Evolutionary conservation across 2,329 filamentous ascomycete species (phyloP), one percentile per base, ranked within the genome.

Genomic region (Fusarium sp.): DNA sequence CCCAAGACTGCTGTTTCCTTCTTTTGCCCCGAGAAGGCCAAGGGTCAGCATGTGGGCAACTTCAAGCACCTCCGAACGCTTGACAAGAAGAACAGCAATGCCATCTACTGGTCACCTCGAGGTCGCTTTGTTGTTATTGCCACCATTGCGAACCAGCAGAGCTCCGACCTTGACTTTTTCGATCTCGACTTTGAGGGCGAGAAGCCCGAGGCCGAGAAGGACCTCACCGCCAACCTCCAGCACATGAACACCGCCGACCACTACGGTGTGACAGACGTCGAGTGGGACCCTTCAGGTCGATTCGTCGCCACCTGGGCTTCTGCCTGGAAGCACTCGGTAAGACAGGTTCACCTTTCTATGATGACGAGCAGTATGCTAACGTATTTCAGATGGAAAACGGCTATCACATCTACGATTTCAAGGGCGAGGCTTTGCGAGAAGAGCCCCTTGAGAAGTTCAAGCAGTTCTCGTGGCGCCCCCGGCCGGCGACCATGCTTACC

Each of bases 41-140:
- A 98, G 90, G 94, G 89, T 31, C 82, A 90, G 61, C 88, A 89
- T 27, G 88, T 94, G 36, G 96, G 96, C 73, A 98, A 97, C 88
- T 99, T 98, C 90, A 97, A 96, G 87, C 94, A 97, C 81, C 92
- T 98, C 76, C 92, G 95, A 73, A 98, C 95, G 10, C 88, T 98
- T 64, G 96, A 99, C 79, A 98, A 98, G 91, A 98, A 98, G 91
- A 98, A 97, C 86, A 98, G 93, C 90, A 99, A 99, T 81, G 95
- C 94, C 75, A 99, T 99, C 80, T 98, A 98, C 91, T 99, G 96
- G 96, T 97, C 95, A 22, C 96, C 96, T 27, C 94, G 92, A 83
- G 96, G 96, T 62, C 92, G 96, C 57, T 99, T 99, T 80, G 96
- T 98, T 40, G 92, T 98, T 55, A 91, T 99, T 64, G 96, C 95